A percentile compares a stretch with the other conserved stretches of the same genome.
These are phyloP conservation scores for Saccharomycopsis lassenensis DNA, from an alignment of 805 yeast genomes.

Conservation along the genomic window DNA sequence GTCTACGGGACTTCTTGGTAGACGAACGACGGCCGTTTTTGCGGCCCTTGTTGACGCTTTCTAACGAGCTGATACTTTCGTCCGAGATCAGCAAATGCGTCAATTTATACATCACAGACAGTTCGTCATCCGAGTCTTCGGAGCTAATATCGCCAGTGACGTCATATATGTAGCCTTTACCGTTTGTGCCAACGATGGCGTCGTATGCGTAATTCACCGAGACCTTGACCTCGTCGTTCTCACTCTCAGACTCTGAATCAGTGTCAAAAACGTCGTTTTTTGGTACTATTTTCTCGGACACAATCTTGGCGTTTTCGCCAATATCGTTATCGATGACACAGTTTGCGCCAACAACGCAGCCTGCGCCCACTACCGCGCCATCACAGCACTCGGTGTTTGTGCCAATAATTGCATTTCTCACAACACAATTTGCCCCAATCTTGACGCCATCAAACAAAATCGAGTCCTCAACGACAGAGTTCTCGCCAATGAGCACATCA, in stretches of 20 bases:
- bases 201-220: neutral
- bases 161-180: slow-evolving; percentile 28
- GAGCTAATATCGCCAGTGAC: no score
- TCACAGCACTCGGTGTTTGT: slow-evolving; percentile 44
- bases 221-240: slow-evolving; percentile 12
- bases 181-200: slow-evolving; percentile 27
- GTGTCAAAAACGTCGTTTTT: slow-evolving; percentile 2
- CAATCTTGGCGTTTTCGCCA: slow-evolving; percentile 40
- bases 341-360: slow-evolving; percentile 67
- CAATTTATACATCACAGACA: no score
- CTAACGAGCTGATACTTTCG: slow-evolving; percentile 40
- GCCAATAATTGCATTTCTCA: slow-evolving; percentile 73
- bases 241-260: slow-evolving; percentile 12
- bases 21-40: no score
- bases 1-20: slow-evolving; percentile 22
- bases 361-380: slow-evolving; percentile 46
- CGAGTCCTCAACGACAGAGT: slow-evolving; percentile 52
- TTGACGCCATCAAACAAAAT: slow-evolving; percentile 79
- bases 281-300: slow-evolving; percentile 22
- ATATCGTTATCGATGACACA: slow-evolving; percentile 53
- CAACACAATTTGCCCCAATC: slow-evolving; percentile 66
- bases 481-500: slow-evolving; percentile 65
- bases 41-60: no score
- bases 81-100: slow-evolving; percentile 43
- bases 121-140: slow-evolving; percentile 23